A percentile compares a stretch with the other conserved stretches of the same genome.
Conservation (phyloP, 139 green algal genomes). For the Chlamydomonas schloesseri region DNA sequence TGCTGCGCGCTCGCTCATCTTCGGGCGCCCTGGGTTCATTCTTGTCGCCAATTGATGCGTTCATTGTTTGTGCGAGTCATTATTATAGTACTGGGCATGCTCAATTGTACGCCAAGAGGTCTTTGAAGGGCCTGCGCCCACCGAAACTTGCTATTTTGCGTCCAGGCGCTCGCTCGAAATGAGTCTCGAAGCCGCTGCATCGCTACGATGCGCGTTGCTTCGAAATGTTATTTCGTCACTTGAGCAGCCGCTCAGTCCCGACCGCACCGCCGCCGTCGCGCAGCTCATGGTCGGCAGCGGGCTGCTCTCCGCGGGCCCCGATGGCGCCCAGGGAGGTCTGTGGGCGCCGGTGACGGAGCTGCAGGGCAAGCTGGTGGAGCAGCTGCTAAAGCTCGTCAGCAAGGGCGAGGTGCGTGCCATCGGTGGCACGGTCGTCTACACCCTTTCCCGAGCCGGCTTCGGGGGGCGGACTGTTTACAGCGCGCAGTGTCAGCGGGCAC, state of each 20-base stretch:
- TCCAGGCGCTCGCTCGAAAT: neutral
- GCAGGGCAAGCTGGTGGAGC: conserved; percentile 16
- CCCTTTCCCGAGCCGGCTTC: too few relatives aligned
- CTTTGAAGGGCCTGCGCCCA: neutral
- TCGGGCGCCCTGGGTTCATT: too few relatives aligned
- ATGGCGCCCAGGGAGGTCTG: neutral
- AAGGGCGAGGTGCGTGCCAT: conserved; percentile 7
- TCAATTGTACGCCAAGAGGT: neutral
- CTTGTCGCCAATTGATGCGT: too few relatives aligned
- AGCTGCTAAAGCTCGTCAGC: conserved; percentile 12
- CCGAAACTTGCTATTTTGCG: neutral
- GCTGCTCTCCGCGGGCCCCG: conserved; percentile 14
- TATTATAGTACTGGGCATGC: neutral
- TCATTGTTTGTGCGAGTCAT: neutral
- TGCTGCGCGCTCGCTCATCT: too few relatives aligned
- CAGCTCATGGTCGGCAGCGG: conserved; percentile 9
- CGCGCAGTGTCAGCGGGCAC: too few relatives aligned
- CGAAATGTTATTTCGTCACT: neutral
- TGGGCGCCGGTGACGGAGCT: conserved; percentile 36
- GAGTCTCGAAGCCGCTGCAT: neutral
- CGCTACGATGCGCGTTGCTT: neutral
- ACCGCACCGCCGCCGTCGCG: conserved; percentile 6
- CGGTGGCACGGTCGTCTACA: neutral
- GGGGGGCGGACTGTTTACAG: too few relatives aligned
- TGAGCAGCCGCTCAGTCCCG: conserved; percentile 4